Evolutionary conservation across 1,284 basidiomycete genomes (phyloP).

Genomic region (Porogramme epimiltina): DNA sequence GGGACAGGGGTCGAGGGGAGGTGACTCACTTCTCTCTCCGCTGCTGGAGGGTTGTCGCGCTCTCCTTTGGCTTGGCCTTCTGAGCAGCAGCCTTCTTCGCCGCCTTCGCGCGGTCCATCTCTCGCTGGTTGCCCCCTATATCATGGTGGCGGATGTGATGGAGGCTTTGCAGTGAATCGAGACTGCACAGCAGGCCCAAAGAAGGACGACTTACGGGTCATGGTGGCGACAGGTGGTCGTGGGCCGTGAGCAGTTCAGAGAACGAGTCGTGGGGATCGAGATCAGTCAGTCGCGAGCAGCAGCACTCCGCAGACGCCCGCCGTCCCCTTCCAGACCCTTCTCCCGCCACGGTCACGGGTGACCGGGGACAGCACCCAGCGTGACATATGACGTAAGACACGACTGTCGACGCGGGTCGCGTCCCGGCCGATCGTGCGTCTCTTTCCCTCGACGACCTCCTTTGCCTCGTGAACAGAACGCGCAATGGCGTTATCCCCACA

Average conservation of each 20-base stretch:
- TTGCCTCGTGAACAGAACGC: too few species aligned
- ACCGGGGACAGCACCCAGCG: too few species aligned
- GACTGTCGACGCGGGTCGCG: too few species aligned
- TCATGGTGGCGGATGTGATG: background rate
- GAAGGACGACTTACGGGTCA: slow-evolving; percentile 27
- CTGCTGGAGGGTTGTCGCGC: slow-evolving; percentile 57
- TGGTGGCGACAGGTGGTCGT: slow-evolving; percentile 10
- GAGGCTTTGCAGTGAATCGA: slow-evolving; percentile 25
- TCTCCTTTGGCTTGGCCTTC: slow-evolving; percentile 69
- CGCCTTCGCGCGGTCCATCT: slow-evolving; percentile 69
- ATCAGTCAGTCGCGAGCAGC: too few species aligned
- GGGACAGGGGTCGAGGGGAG: background rate
- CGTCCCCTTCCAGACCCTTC: too few species aligned
- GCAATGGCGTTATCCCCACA: too few species aligned
- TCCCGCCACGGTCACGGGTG: too few species aligned
- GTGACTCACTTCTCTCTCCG: slow-evolving; percentile 72
- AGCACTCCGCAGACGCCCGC: too few species aligned
- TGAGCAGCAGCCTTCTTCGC: slow-evolving; percentile 65
- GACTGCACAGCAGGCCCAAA: slow-evolving; percentile 15
- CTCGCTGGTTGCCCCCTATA: slow-evolving; percentile 80
- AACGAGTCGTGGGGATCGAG: background rate
- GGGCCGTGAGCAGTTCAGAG: background rate
- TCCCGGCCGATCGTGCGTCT: too few species aligned
- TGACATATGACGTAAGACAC: too few species aligned
- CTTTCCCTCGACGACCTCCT: too few species aligned